Evolutionary conservation across 768 basidiomycete species (phyloP).

Genomic region (Leucosporidium creatinivorum): DNA sequence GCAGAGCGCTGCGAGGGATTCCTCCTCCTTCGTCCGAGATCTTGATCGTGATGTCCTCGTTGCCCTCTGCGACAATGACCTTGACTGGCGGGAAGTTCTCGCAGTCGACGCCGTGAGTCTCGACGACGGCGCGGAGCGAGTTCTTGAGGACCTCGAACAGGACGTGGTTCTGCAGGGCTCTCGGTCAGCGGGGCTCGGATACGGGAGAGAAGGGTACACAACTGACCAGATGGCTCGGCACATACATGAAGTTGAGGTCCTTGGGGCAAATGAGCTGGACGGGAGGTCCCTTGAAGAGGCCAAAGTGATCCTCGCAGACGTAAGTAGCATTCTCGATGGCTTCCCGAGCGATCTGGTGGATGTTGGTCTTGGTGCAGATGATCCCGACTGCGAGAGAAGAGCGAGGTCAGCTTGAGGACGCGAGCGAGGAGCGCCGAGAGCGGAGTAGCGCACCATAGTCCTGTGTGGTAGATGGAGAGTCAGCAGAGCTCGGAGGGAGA

Average conservation of each 20-base stretch:
- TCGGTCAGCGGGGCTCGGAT: too few relatives aligned
- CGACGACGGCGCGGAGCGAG: conserved; percentile 91
- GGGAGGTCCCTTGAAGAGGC: conserved; percentile 90
- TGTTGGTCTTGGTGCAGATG: conserved; percentile 91
- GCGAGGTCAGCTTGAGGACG: background rate
- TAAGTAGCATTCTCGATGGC: conserved; percentile 89
- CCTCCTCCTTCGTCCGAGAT: conserved; percentile 96
- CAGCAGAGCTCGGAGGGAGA: background rate
- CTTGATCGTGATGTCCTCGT: conserved; percentile 98
- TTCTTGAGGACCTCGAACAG: conserved; percentile 96
- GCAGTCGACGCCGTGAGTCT: conserved; percentile 73
- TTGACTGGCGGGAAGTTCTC: conserved; percentile 86
- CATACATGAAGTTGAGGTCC: conserved; percentile 81
- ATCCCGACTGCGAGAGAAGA: conserved; percentile 79
- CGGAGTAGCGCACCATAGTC: conserved; percentile 38
- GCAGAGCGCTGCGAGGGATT: conserved; percentile 74
- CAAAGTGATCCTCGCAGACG: conserved; percentile 83
- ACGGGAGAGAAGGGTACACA: background rate
- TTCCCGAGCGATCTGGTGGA: conserved; percentile 96
- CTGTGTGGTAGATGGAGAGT: background rate
- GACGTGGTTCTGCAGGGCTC: conserved; percentile 55
- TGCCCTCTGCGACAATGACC: conserved; percentile 92
- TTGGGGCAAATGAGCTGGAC: conserved; percentile 92
- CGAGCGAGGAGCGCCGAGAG: background rate
- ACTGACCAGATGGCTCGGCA: conserved; percentile 73